phyloP scores from a whole-genome alignment of 352 stramenopile species.

The Phytophthora sp. region DNA sequence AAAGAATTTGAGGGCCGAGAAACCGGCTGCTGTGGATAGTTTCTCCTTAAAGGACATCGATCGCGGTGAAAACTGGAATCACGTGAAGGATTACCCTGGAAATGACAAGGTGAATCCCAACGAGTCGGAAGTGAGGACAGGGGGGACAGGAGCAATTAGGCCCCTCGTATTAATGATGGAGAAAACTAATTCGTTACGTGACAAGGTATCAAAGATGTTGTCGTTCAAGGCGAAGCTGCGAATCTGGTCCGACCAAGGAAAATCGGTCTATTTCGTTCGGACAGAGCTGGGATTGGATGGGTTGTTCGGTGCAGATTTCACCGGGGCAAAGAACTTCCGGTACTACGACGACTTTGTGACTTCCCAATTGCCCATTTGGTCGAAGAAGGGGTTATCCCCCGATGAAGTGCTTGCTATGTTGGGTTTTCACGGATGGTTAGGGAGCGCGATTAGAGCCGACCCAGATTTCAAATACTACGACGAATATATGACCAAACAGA shows the following conservation, averaged over 20 bases:
- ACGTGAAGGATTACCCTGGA: background rate
- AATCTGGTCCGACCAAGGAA: conserved; percentile 13
- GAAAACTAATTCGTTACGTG: background rate
- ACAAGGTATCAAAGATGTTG: conserved; percentile 11
- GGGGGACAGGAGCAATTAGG: background rate
- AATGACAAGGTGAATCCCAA: background rate
- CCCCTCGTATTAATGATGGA: too few relatives aligned
- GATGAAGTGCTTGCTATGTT: conserved; percentile 1
- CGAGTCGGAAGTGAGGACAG: conserved; percentile 1
- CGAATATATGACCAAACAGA: background rate
- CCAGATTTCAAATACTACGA: conserved; percentile 26
- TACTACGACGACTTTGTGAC: conserved; percentile 25
- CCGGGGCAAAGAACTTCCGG: background rate
- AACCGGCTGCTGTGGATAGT: background rate
- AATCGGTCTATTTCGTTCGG: conserved; percentile 14
- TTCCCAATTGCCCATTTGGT: conserved; percentile 21
- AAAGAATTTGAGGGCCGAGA: conserved; percentile 6
- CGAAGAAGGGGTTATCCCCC: conserved; percentile 7
- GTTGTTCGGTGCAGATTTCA: background rate
- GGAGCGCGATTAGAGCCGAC: background rate
- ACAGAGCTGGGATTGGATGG: conserved; percentile 5
- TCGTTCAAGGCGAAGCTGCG: conserved; percentile 2
- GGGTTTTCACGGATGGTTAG: background rate
- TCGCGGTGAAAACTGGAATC: background rate
- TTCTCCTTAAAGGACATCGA: conserved; percentile 1